A percentile compares a stretch with the other conserved stretches of the same genome.
Conservation (phyloP, 129 eudicot genomes). For the Cynara cardunculus region DNA sequence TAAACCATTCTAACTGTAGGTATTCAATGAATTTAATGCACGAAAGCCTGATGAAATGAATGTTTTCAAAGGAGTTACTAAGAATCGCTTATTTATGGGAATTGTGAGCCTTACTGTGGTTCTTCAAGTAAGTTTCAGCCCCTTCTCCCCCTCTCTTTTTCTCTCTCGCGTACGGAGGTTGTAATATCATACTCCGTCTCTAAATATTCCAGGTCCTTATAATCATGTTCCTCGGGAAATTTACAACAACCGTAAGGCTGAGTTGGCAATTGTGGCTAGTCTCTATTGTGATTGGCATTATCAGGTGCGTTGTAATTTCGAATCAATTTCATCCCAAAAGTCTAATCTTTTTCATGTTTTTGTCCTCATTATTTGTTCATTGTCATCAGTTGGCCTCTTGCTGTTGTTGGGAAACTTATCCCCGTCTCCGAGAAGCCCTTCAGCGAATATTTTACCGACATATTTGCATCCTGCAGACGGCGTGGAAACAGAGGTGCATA, state of each 20-base stretch:
- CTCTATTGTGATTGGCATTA: constrained; percentile 53
- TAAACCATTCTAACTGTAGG: constrained; percentile 29
- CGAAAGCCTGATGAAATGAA: constrained; percentile 87
- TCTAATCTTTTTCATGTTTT: background rate
- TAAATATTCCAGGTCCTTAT: constrained; percentile 50
- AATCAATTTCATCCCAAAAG: background rate
- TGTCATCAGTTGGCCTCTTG: constrained; percentile 63
- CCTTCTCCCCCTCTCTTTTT: background rate
- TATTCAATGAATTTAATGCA: constrained; percentile 88
- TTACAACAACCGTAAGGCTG: constrained; percentile 62
- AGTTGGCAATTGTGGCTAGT: constrained; percentile 92
- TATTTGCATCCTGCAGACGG: background rate
- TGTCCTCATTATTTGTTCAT: background rate
- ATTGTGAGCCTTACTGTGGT: constrained; percentile 58
- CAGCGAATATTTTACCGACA: constrained; percentile 34
- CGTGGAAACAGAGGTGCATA: constrained; percentile 20
- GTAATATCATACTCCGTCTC: background rate
- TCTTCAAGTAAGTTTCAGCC: constrained; percentile 53
- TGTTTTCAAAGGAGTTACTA: constrained; percentile 72
- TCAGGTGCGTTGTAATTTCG: constrained; percentile 53
- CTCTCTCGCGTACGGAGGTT: background rate
- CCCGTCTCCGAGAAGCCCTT: constrained; percentile 59
- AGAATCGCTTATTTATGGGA: constrained; percentile 68
- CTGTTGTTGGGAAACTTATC: constrained; percentile 48
- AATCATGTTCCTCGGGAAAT: constrained; percentile 83